Conservation (phyloP, 176 grass and related monocot species). For the Oryza brachyantha region DNA sequence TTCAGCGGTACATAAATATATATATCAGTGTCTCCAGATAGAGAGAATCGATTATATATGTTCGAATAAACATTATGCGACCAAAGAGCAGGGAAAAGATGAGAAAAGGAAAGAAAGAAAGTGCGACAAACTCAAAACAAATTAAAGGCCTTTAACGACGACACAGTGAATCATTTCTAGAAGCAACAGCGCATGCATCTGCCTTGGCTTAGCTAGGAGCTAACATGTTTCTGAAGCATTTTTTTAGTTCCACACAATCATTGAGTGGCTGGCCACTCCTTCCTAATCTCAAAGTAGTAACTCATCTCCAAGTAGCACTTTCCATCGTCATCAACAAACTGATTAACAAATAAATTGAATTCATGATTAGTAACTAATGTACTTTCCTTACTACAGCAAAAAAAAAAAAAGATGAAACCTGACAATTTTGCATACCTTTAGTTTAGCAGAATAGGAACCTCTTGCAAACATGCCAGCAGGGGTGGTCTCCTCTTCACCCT, state of each 20-base stretch:
- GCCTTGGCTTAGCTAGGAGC: constrained; percentile 45
- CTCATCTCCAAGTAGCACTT: constrained; percentile 84
- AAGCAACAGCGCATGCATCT: constrained; percentile 33
- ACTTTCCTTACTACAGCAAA: neutral
- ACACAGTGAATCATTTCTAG: constrained; percentile 27
- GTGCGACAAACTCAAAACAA: neutral
- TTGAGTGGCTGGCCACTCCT: constrained; percentile 59
- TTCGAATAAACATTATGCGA: constrained; percentile 33
- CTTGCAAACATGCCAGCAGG: constrained; percentile 80
- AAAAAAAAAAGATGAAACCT: neutral
- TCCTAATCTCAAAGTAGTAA: constrained; percentile 92
- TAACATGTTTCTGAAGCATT: constrained; percentile 33
- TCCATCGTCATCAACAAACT: constrained; percentile 91
- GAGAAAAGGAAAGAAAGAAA: too few relatives aligned
- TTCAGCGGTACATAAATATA: constrained; percentile 44
- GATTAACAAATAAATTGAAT: neutral
- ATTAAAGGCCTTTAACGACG: constrained; percentile 11
- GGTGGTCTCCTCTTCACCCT: constrained; percentile 81
- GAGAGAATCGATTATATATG: constrained; percentile 32
- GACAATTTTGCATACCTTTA: constrained; percentile 45
- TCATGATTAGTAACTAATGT: neutral
- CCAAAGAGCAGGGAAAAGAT: neutral
- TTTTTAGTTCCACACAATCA: constrained; percentile 37
- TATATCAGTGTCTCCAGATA: constrained; percentile 19
- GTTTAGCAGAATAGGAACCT: constrained; percentile 74